Conservation (phyloP, 441 rosid species). For the Cnidoscolus chayamansa region DNA sequence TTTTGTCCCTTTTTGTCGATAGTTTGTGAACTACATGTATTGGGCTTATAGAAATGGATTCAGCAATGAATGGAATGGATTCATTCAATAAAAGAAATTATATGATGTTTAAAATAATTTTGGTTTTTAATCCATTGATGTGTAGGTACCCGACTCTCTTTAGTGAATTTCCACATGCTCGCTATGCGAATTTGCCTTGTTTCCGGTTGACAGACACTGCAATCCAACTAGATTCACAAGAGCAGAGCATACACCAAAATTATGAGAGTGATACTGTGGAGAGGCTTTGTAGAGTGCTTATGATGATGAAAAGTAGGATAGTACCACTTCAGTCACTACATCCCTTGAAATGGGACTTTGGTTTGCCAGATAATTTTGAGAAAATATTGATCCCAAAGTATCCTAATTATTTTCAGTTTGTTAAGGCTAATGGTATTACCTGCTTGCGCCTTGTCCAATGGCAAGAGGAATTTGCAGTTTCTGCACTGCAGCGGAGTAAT, state of each 20-base stretch:
- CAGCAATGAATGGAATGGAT: no score
- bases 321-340: constrained; percentile 62
- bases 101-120: not conserved
- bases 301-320: constrained; percentile 80
- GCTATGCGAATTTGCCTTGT: constrained; percentile 79
- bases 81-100: not conserved
- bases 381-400: constrained; percentile 57
- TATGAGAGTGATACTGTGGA: constrained; percentile 68
- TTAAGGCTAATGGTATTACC: constrained; percentile 52
- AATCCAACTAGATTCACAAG: constrained; percentile 69
- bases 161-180: constrained; percentile 81
- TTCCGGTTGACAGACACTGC: constrained; percentile 83
- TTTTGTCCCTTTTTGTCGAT: not conserved
- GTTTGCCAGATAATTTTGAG: constrained; percentile 75
- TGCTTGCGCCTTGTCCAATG: constrained; percentile 61
- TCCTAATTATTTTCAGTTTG: constrained; percentile 57
- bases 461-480: constrained; percentile 66
- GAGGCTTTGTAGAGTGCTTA: constrained; percentile 73
- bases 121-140: constrained; percentile 4
- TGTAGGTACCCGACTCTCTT: constrained; percentile 88
- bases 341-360: constrained; percentile 87
- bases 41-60: not conserved
- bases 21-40: not conserved
- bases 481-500: constrained; percentile 58
- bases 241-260: constrained; percentile 59